Evolutionary conservation across 495 filamentous ascomycete genomes (phyloP).

Genomic region (Penicillium coffeae): DNA sequence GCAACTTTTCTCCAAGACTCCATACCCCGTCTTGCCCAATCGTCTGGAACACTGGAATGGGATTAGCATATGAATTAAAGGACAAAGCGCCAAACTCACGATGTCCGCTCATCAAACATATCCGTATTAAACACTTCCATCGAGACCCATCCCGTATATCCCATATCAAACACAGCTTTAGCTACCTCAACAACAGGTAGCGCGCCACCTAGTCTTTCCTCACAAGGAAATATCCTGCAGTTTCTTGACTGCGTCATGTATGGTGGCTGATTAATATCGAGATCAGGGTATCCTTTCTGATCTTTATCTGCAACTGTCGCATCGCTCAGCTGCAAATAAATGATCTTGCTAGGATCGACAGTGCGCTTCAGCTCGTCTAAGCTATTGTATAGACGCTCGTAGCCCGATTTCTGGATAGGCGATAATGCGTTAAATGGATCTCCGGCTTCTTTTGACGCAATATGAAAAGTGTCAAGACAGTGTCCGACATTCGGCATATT

Average conservation of each 20-base stretch:
- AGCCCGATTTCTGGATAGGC: slow-evolving; percentile 43
- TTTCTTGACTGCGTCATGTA: slow-evolving; percentile 63
- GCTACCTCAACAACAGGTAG: slow-evolving; percentile 51
- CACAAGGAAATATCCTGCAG: slow-evolving; percentile 67
- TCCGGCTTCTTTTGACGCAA: slow-evolving; percentile 49
- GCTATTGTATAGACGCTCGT: slow-evolving; percentile 37
- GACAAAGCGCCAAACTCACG: no score
- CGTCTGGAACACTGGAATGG: slow-evolving; percentile 2
- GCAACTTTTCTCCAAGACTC: slow-evolving; percentile 4
- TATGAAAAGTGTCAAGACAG: slow-evolving; percentile 75
- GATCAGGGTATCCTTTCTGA: slow-evolving; percentile 18
- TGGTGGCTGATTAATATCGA: slow-evolving; percentile 13
- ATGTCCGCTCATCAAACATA: slow-evolving; percentile 1
- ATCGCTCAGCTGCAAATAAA: slow-evolving; percentile 15
- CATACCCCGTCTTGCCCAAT: slow-evolving; percentile 9
- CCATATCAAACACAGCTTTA: slow-evolving; percentile 10
- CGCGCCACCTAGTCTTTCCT: slow-evolving; percentile 60
- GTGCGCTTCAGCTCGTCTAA: slow-evolving; percentile 61
- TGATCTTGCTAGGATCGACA: slow-evolving; percentile 44
- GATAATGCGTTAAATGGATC: slow-evolving; percentile 44
- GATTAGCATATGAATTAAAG: no score
- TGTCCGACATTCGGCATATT: slow-evolving; percentile 67
- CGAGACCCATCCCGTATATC: slow-evolving; percentile 8
- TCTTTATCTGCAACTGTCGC: slow-evolving; percentile 64
- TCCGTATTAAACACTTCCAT: slow-evolving; percentile 15